Percentiles rank a stretch among this genome's conserved stretches.
Evolutionary conservation across 2,329 filamentous ascomycete species (phyloP).

Genomic region (Trichophyton mentagrophytes): DNA sequence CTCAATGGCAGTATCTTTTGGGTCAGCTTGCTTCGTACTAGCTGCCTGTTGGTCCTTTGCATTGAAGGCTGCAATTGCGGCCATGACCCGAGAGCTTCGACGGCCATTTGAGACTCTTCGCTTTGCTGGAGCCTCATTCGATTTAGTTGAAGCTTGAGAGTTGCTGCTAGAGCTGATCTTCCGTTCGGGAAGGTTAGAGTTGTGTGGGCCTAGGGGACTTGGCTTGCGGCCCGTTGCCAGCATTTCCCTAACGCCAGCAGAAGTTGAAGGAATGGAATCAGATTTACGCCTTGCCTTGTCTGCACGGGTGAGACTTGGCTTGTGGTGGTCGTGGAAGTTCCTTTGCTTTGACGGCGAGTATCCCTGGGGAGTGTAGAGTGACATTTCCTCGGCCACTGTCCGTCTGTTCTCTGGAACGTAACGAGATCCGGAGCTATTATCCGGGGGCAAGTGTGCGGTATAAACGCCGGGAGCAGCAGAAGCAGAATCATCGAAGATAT

Average conservation of each 20-base stretch:
- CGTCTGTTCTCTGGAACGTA: constrained; percentile 35
- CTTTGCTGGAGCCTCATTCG: constrained; percentile 4
- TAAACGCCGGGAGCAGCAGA: constrained; percentile 3
- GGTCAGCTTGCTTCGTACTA: constrained; percentile 34
- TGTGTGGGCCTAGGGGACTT: background rate
- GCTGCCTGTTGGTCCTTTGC: constrained; percentile 38
- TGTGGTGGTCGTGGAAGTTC: constrained; percentile 45
- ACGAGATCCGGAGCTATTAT: constrained; percentile 24
- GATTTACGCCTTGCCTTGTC: constrained; percentile 42
- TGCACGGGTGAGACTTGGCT: constrained; percentile 31
- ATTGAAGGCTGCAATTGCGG: constrained; percentile 51
- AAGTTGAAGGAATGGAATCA: constrained; percentile 32
- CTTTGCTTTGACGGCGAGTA: constrained; percentile 51
- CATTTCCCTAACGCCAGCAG: constrained; percentile 29
- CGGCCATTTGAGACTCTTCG: constrained; percentile 26
- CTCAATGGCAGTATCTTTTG: constrained; percentile 42
- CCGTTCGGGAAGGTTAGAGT: constrained; percentile 8
- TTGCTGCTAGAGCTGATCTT: constrained; percentile 13
- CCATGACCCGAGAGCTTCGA: constrained; percentile 46
- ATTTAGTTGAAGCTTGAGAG: constrained; percentile 1
- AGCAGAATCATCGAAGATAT: constrained; percentile 8
- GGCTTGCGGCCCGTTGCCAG: constrained; percentile 16
- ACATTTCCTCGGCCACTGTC: constrained; percentile 43
- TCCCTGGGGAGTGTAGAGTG: constrained; percentile 45
- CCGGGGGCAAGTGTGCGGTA: constrained; percentile 5